Evolutionary conservation across 2,329 filamentous ascomycete genomes (phyloP).

Genomic region (Fusarium graminum): DNA sequence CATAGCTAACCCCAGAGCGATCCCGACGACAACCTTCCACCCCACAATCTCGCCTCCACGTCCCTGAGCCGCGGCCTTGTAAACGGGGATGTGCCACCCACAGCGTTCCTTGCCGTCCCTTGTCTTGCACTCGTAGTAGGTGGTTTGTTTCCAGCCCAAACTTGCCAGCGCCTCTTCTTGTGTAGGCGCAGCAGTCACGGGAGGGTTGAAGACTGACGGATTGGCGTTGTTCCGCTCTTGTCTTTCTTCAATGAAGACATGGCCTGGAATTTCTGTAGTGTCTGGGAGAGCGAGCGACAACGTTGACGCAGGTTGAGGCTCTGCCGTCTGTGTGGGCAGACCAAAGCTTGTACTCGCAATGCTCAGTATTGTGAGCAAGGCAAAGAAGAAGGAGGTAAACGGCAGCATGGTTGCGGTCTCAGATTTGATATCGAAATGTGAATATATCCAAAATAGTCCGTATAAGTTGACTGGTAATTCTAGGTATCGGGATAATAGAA

Average conservation of each 20-base stretch:
- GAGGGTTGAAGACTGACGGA: constrained; percentile 48
- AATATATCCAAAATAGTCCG: background rate
- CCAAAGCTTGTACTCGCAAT: constrained; percentile 23
- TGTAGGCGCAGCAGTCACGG: constrained; percentile 52
- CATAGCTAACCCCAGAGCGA: constrained; percentile 28
- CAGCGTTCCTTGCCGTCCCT: constrained; percentile 51
- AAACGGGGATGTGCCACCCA: constrained; percentile 55
- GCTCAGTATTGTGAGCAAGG: constrained; percentile 18
- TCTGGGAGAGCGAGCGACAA: constrained; percentile 13
- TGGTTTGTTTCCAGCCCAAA: constrained; percentile 53
- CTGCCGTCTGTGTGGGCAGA: constrained; percentile 33
- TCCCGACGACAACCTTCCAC: constrained; percentile 32
- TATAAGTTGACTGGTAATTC: background rate
- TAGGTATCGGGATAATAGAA: background rate
- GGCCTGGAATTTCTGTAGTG: constrained; percentile 11
- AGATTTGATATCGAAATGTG: background rate
- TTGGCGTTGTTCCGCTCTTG: constrained; percentile 36
- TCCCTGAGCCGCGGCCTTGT: constrained; percentile 46
- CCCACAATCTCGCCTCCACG: constrained; percentile 42
- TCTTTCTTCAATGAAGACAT: constrained; percentile 16
- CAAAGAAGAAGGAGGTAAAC: constrained; percentile 13
- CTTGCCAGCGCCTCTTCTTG: constrained; percentile 49
- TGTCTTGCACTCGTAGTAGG: constrained; percentile 54
- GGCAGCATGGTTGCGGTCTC: constrained; percentile 21
- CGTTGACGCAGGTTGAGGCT: constrained; percentile 24